phyloP scores from a whole-genome alignment of 257 asterid species.

The Solanum corneliomulleri region DNA sequence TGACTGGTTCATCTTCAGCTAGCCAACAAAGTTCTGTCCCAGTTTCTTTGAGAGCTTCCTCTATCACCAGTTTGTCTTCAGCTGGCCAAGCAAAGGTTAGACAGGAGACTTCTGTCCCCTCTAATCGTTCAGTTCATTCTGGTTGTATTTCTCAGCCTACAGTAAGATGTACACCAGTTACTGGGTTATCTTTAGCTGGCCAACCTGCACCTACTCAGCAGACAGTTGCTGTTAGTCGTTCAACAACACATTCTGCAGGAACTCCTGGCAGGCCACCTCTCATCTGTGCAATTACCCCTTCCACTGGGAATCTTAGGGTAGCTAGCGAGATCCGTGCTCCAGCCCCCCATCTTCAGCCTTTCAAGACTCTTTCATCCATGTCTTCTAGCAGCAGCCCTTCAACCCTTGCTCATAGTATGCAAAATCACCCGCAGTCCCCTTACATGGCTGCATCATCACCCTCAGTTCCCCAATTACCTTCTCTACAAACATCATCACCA shows the following conservation, averaged over 20 bases:
- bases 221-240: conserved; percentile 13
- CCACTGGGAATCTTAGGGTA: conserved; percentile 19
- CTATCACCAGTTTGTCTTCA: conserved; percentile 1
- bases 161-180: conserved; percentile 1
- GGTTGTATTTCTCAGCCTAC: neutral
- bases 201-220: conserved; percentile 17
- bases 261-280: conserved; percentile 42
- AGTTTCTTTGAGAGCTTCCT: neutral
- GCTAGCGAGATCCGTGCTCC: conserved; percentile 30
- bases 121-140: neutral
- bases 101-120: conserved; percentile 1
- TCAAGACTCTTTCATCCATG: conserved; percentile 22
- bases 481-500: conserved; percentile 1
- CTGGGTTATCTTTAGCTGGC: conserved; percentile 2
- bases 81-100: conserved; percentile 4
- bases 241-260: conserved; percentile 27
- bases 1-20: neutral
- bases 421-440: conserved; percentile 2
- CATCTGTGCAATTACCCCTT: conserved; percentile 39
- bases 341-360: conserved; percentile 40
- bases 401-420: neutral
- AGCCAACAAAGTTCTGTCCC: neutral
- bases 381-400: conserved; percentile 4
- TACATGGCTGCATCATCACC: conserved; percentile 6
- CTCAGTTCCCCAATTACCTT: neutral